These are phyloP conservation scores for Lasiosphaeris hirsuta DNA, from an alignment of 495 filamentous ascomycete species.

Conservation along the genomic window DNA sequence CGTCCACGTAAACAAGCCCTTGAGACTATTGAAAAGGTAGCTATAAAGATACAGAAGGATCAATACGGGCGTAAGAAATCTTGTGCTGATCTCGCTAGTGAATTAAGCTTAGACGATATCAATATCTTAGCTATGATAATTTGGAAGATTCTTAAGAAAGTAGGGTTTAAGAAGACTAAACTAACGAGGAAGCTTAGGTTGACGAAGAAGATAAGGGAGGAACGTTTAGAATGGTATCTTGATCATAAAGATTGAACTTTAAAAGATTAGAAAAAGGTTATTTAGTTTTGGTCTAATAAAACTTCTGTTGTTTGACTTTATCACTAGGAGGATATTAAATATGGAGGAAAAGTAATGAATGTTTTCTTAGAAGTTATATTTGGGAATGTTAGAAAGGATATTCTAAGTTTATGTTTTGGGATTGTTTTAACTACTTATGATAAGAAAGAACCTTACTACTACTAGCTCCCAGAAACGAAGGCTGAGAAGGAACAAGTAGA, in stretches of 20 bases:
- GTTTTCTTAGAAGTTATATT: slow-evolving; percentile 17
- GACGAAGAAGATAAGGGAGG: too few relatives aligned
- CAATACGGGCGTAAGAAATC: too few relatives aligned
- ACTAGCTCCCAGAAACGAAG: slow-evolving; percentile 24
- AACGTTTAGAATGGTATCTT: not conserved
- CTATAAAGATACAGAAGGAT: too few relatives aligned
- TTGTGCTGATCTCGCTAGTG: too few relatives aligned
- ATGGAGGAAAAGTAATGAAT: slow-evolving; percentile 18
- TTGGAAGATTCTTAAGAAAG: not conserved
- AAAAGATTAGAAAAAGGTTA: slow-evolving; percentile 11
- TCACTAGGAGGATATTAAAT: slow-evolving; percentile 19
- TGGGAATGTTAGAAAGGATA: slow-evolving; percentile 29
- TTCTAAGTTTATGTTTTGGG: slow-evolving; percentile 40
- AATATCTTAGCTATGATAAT: not conserved
- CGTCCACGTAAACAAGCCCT: too few relatives aligned
- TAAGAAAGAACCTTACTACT: slow-evolving; percentile 33
- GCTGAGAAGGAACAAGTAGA: slow-evolving; percentile 19
- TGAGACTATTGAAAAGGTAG: too few relatives aligned
- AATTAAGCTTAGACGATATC: too few relatives aligned
- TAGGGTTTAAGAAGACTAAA: slow-evolving; percentile 1
- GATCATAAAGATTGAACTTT: not conserved
- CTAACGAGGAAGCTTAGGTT: not conserved
- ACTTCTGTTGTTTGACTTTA: slow-evolving; percentile 21
- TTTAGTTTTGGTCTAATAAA: slow-evolving; percentile 25
- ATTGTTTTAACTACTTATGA: slow-evolving; percentile 35